Evolutionary conservation across 2,329 filamentous ascomycete species (phyloP).

Genomic region (Neospermospora avenae): DNA sequence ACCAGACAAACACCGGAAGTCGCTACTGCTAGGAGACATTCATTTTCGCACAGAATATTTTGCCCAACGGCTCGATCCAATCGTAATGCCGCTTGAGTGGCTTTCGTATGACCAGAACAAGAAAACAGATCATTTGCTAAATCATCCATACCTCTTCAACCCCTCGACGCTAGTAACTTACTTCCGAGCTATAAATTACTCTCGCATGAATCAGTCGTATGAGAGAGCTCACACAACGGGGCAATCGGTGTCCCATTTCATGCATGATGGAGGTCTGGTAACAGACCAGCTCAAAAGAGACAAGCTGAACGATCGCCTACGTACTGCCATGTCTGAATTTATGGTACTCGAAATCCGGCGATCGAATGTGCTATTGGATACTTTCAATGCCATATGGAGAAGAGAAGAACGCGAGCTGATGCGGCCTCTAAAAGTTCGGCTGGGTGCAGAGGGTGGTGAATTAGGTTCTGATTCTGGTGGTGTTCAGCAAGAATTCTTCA

Average conservation of each 20-base stretch:
- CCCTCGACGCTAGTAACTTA: slow-evolving; percentile 71
- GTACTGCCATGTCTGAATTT: slow-evolving; percentile 66
- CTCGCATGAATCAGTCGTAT: slow-evolving; percentile 76
- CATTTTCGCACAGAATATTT: slow-evolving; percentile 76
- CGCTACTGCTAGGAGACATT: slow-evolving; percentile 61
- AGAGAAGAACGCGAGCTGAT: slow-evolving; percentile 78
- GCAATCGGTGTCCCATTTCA: slow-evolving; percentile 51
- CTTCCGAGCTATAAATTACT: slow-evolving; percentile 85
- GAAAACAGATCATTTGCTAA: slow-evolving; percentile 69
- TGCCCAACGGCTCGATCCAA: slow-evolving; percentile 69
- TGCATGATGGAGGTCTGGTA: slow-evolving; percentile 52
- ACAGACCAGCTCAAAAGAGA: slow-evolving; percentile 56
- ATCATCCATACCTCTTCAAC: slow-evolving; percentile 78
- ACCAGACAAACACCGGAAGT: slow-evolving; percentile 58
- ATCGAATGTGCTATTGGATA: slow-evolving; percentile 65
- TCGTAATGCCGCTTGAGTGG: slow-evolving; percentile 74
- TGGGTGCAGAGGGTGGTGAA: slow-evolving; percentile 79
- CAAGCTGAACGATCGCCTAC: slow-evolving; percentile 60
- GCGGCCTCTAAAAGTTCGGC: slow-evolving; percentile 81
- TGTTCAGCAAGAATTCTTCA: slow-evolving; percentile 95
- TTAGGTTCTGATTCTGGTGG: slow-evolving; percentile 91
- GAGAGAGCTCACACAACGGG: slow-evolving; percentile 63
- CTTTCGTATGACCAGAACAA: slow-evolving; percentile 57
- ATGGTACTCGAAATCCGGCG: slow-evolving; percentile 68
- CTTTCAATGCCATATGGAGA: slow-evolving; percentile 86